Evolutionary conservation across 2,329 filamentous ascomycete genomes (phyloP), one percentile per base, ranked within the genome.

Genomic region (Coccinonectria pachysandricola): DNA sequence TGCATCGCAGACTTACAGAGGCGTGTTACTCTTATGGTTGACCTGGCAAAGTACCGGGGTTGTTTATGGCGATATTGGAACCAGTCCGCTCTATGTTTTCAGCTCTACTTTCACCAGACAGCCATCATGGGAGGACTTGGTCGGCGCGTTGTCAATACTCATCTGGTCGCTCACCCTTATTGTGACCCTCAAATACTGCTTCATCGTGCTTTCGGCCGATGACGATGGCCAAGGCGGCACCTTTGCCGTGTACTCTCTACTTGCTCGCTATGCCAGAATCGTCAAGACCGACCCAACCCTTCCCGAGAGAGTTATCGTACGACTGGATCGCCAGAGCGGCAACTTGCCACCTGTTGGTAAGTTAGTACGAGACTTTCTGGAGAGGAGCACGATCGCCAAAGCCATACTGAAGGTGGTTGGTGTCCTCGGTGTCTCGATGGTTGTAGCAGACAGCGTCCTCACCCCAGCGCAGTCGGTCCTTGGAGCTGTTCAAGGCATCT

Each of bases 161-260:
- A 68, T 82, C 23, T 82, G 76, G 77, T 69, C 74, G 0, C 52
- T 82, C 17, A 77, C 72, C 13, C 54, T 80, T 34, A 78, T 82
- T 54, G 75, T 82, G 18, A 79, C 74, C 0, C 39, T 79, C 31
- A 82, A 82, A 54, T 82, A 82, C 43, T 61, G 75, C 19, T 58
- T 78, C 34, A 69, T 82, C 43, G 68, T 82, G 19, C 53, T 82
- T 5, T 59, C 57, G 17, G 77, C 77, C 27, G 76, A 81, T 47
- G 75, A 82, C 35, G 75, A 81, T 44, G 77, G 77, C 22, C 75
- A 82, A 43, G 77, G 77, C 15, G 77, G 77, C 15, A 80, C 75
- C 0, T 81, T 81, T 49, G 71, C 69, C 15, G 65, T 75, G 14
- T 80, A 80, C 49, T 74, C 71, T 4, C 52, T 81, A 9, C 62